These are phyloP conservation scores for Ogataea nonfermentans DNA, from an alignment of 805 yeast species.

Conservation along the genomic window DNA sequence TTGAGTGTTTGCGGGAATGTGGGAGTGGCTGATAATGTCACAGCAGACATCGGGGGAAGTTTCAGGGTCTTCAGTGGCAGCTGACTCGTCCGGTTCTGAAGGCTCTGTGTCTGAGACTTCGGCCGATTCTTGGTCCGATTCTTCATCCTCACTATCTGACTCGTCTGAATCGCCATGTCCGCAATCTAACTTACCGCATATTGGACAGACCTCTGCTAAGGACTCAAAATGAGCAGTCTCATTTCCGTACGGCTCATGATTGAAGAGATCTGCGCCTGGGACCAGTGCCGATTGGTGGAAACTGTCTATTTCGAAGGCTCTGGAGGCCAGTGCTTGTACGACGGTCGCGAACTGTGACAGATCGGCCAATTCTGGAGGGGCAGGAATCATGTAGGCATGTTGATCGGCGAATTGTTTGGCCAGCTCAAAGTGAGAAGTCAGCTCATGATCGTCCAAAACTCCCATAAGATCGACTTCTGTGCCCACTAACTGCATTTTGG, in stretches of 20 bases:
- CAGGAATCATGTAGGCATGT: slow-evolving; percentile 28
- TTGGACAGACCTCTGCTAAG: slow-evolving; percentile 36
- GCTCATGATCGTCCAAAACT: slow-evolving; percentile 49
- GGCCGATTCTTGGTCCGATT: slow-evolving; percentile 15
- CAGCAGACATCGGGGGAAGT: slow-evolving; percentile 58
- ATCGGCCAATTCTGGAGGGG: slow-evolving; percentile 38
- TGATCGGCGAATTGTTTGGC: slow-evolving; percentile 42
- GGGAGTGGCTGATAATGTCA: slow-evolving; percentile 55
- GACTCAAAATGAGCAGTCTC: slow-evolving; percentile 72
- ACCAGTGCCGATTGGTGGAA: slow-evolving; percentile 75
- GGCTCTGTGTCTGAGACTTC: slow-evolving; percentile 22
- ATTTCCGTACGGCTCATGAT: slow-evolving; percentile 53
- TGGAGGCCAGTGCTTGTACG: slow-evolving; percentile 62
- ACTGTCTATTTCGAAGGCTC: slow-evolving; percentile 80
- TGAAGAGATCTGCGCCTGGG: slow-evolving; percentile 89
- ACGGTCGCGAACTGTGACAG: slow-evolving; percentile 49
- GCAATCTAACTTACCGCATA: slow-evolving; percentile 35
- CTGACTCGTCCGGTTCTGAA: neutral
- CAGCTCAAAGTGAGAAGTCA: slow-evolving; percentile 39
- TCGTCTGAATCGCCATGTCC: slow-evolving; percentile 29
- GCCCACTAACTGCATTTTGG: slow-evolving; percentile 48
- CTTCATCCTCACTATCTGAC: slow-evolving; percentile 19
- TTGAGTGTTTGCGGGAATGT: slow-evolving; percentile 52
- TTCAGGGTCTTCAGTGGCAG: slow-evolving; percentile 18
- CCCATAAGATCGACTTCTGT: slow-evolving; percentile 64